These are phyloP conservation scores for Lachancea waltii DNA, from an alignment of 805 yeast species.

Conservation along the genomic window DNA sequence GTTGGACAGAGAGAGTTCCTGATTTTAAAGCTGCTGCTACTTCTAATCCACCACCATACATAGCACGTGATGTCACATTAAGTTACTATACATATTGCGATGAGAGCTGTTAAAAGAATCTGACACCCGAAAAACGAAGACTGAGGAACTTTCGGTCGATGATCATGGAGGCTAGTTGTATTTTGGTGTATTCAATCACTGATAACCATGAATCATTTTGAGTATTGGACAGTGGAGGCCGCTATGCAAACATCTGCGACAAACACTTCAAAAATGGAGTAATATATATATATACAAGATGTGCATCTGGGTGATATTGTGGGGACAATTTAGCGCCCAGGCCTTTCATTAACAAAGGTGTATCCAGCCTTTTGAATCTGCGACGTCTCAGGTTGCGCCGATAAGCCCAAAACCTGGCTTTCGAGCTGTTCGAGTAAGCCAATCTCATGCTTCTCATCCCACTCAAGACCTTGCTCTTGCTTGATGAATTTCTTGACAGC, in stretches of 20 bases:
- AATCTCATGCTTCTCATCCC: constrained; percentile 13
- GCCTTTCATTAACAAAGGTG: constrained; percentile 4
- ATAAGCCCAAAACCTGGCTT: not conserved
- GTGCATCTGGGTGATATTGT: no score
- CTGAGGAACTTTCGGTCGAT: no score
- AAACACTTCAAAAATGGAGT: no score
- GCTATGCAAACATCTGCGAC: no score
- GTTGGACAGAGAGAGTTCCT: no score
- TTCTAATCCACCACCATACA: no score
- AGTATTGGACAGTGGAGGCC: no score
- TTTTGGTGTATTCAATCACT: no score
- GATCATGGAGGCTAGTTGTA: no score
- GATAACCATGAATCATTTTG: no score
- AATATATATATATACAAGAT: not conserved
- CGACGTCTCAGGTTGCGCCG: not conserved
- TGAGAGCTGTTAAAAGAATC: not conserved
- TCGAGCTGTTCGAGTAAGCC: constrained; percentile 5
- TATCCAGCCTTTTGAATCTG: not conserved
- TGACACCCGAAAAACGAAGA: no score
- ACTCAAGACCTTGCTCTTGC: constrained; percentile 9
- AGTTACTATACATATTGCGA: not conserved
- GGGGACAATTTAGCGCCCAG: not conserved
- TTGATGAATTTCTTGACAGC: constrained; percentile 15
- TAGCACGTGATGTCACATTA: not conserved
- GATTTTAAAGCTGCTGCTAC: no score